Percentiles rank a stretch among this genome's conserved stretches.
phyloP scores from a whole-genome alignment of 2,329 filamentous ascomycete genomes.

The Claviceps monticola region DNA sequence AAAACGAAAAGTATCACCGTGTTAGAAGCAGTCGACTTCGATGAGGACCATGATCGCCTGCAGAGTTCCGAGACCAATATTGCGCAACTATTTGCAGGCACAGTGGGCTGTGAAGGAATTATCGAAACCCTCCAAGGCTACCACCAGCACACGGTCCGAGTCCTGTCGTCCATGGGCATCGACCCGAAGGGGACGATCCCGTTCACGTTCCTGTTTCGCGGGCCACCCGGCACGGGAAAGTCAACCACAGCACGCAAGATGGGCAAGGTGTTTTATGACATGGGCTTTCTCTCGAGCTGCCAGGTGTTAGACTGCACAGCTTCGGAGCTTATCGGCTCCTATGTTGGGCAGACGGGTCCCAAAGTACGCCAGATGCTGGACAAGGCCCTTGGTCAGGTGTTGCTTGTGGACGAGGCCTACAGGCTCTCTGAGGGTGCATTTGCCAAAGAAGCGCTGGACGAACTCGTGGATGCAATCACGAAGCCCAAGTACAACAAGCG shows the following conservation, averaged over 20 bases:
- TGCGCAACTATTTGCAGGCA: constrained; percentile 39
- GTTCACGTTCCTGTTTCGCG: constrained; percentile 56
- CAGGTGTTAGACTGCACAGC: constrained; percentile 55
- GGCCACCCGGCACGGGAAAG: constrained; percentile 55
- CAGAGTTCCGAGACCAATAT: constrained; percentile 29
- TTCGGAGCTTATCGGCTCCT: constrained; percentile 54
- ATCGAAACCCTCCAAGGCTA: constrained; percentile 33
- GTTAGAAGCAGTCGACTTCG: constrained; percentile 62
- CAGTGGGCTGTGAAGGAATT: constrained; percentile 43
- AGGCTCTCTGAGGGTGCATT: constrained; percentile 42
- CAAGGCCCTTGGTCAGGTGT: constrained; percentile 47
- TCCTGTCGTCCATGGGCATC: constrained; percentile 13
- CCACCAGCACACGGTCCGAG: constrained; percentile 28
- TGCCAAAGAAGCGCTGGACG: constrained; percentile 41
- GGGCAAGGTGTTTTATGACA: constrained; percentile 61
- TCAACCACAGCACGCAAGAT: constrained; percentile 61
- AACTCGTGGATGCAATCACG: constrained; percentile 36
- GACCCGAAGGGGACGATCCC: constrained; percentile 32
- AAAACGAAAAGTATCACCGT: constrained; percentile 36
- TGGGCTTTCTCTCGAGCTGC: constrained; percentile 47
- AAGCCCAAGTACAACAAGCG: constrained; percentile 44
- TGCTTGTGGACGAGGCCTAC: constrained; percentile 64
- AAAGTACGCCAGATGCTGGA: constrained; percentile 47
- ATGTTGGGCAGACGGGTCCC: constrained; percentile 54
- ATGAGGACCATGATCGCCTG: constrained; percentile 44